These are phyloP conservation scores for Aspergillus ibericus DNA, from an alignment of 2,329 filamentous ascomycete species.

Conservation along the genomic window DNA sequence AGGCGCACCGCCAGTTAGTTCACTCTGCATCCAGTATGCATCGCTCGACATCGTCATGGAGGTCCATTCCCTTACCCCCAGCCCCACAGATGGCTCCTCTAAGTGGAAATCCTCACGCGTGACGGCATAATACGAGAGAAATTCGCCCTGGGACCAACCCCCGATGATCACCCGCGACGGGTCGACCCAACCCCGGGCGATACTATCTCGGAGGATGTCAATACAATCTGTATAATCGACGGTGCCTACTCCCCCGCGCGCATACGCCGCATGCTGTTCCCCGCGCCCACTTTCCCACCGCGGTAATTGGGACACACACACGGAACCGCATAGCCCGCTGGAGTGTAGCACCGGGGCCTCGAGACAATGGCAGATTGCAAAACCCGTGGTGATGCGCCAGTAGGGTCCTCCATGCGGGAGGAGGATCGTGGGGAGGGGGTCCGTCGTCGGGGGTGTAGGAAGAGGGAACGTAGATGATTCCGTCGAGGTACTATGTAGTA, in stretches of 20 bases:
- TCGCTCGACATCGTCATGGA: not conserved
- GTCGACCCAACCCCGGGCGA: not conserved
- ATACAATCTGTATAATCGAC: not conserved
- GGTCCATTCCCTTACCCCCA: not conserved
- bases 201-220: not conserved
- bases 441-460: not conserved
- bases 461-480: not conserved
- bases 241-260: not conserved
- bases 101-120: not conserved
- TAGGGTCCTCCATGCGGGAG: not conserved
- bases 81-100: not conserved
- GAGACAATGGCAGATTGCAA: not conserved
- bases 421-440: not conserved
- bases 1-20: not conserved
- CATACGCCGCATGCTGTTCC: not conserved
- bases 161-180: not conserved
- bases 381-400: not conserved
- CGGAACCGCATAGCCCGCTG: not conserved
- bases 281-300: not conserved
- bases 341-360: not conserved
- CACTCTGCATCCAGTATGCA: not conserved
- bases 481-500: conserved; percentile 1
- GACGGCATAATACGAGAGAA: not conserved
- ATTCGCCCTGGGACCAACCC: not conserved
- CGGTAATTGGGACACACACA: not conserved